A percentile compares a stretch with the other conserved stretches of the same genome.
Evolutionary conservation across 768 basidiomycete species (phyloP).

Genomic region (Suillus cothurnatus): DNA sequence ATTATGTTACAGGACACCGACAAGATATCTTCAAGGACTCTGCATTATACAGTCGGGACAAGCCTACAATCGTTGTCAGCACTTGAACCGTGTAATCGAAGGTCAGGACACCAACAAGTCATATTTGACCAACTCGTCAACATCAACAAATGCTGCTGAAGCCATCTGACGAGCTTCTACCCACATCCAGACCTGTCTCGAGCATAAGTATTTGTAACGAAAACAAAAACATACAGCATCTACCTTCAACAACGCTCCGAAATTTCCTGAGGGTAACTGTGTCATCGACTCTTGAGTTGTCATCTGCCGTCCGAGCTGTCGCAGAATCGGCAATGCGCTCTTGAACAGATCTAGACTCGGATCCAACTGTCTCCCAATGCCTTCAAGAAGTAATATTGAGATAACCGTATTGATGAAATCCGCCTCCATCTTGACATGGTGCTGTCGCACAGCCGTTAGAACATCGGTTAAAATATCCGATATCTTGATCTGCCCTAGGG

Average conservation of each 20-base stretch:
- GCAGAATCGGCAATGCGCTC: slow-evolving; percentile 89
- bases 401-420: slow-evolving; percentile 99
- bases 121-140: slow-evolving; percentile 85
- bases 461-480: slow-evolving; percentile 92
- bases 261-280: slow-evolving; percentile 65
- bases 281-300: slow-evolving; percentile 67
- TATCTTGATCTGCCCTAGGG: slow-evolving; percentile 95
- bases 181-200: slow-evolving; percentile 82
- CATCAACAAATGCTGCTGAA: slow-evolving; percentile 72
- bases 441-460: slow-evolving; percentile 78
- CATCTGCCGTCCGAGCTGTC: slow-evolving; percentile 92
- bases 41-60: slow-evolving; percentile 45
- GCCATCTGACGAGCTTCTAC: slow-evolving; percentile 90
- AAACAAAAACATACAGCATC: neutral
- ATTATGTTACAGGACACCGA: neutral
- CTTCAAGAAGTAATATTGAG: slow-evolving; percentile 89
- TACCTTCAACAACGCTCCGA: slow-evolving; percentile 90
- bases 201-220: slow-evolving; percentile 11
- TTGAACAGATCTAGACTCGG: slow-evolving; percentile 93
- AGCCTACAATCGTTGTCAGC: slow-evolving; percentile 42
- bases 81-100: slow-evolving; percentile 6
- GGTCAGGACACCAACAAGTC: slow-evolving; percentile 65
- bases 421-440: slow-evolving; percentile 98
- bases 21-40: neutral
- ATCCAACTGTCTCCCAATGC: slow-evolving; percentile 93